phyloP scores from a whole-genome alignment of 495 filamentous ascomycete species.

The Neurospora tetraspora region DNA sequence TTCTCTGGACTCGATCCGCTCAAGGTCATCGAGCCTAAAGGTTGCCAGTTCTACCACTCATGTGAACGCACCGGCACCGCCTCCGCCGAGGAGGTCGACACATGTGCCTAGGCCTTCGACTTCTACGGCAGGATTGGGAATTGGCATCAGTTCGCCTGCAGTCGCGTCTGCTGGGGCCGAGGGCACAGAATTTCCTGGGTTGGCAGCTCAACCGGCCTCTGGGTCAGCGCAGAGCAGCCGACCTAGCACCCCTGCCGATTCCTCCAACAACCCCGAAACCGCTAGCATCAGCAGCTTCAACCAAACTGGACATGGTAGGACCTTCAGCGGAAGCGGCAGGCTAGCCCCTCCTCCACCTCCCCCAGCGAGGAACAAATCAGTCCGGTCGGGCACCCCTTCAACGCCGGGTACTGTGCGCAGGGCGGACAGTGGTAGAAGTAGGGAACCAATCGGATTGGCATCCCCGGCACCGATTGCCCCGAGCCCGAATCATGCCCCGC shows the following conservation, averaged over 20 bases:
- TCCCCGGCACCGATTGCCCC: neutral
- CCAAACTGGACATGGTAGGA: neutral
- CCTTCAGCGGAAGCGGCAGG: slow-evolving; percentile 10
- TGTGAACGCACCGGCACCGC: slow-evolving; percentile 29
- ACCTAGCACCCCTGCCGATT: neutral
- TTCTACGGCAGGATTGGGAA: neutral
- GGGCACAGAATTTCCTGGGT: neutral
- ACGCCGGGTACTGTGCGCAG: slow-evolving; percentile 5
- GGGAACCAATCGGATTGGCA: slow-evolving; percentile 10
- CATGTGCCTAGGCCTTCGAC: slow-evolving; percentile 20
- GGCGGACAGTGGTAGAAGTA: neutral
- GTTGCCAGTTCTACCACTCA: slow-evolving; percentile 4
- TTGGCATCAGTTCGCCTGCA: slow-evolving; percentile 5
- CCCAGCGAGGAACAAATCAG: slow-evolving; percentile 29
- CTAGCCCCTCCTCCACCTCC: slow-evolving; percentile 34
- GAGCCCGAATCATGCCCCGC: slow-evolving; percentile 27
- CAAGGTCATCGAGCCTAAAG: slow-evolving; percentile 31
- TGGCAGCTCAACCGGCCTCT: neutral
- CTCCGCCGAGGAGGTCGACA: slow-evolving; percentile 32
- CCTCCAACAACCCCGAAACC: neutral
- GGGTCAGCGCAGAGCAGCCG: neutral
- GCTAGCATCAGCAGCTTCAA: neutral
- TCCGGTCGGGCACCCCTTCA: slow-evolving; percentile 26
- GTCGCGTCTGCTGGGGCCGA: slow-evolving; percentile 2
- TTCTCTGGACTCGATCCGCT: slow-evolving; percentile 33